phyloP scores from a whole-genome alignment of 2,329 filamentous ascomycete genomes.

The Ambrosiella xylebori region DNA sequence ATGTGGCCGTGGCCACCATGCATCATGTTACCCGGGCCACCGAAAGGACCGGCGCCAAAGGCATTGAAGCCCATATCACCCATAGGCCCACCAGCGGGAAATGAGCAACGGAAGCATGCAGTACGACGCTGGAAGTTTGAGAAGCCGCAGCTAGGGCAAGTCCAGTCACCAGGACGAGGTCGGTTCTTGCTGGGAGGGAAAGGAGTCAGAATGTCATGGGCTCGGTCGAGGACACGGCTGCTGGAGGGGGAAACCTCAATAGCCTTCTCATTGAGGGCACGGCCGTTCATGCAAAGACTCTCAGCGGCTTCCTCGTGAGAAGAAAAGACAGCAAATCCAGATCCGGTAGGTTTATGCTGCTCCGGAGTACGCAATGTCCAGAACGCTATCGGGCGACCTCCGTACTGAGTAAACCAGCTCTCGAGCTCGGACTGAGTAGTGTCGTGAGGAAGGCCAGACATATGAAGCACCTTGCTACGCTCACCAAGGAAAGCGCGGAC shows the following conservation, averaged over 20 bases:
- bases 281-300: constrained; percentile 97
- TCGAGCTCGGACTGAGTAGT: constrained; percentile 97
- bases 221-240: constrained; percentile 88
- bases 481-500: constrained; percentile 91
- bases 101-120: constrained; percentile 96
- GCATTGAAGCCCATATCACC: constrained; percentile 41
- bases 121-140: constrained; percentile 98
- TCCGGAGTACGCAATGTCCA: constrained; percentile 96
- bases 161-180: constrained; percentile 94
- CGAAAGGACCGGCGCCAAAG: constrained; percentile 46
- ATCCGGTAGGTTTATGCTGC: constrained; percentile 98
- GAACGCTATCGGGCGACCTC: constrained; percentile 92
- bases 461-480: constrained; percentile 92
- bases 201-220: constrained; percentile 85
- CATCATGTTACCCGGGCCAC: constrained; percentile 53
- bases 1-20: constrained; percentile 34
- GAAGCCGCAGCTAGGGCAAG: constrained; percentile 94
- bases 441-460: constrained; percentile 92
- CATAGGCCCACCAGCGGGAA: constrained; percentile 75
- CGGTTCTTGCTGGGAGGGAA: constrained; percentile 98
- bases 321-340: constrained; percentile 95
- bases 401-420: constrained; percentile 99
- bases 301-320: constrained; percentile 98
- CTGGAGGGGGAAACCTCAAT: constrained; percentile 97
- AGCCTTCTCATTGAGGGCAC: constrained; percentile 93